A percentile compares a stretch with the other conserved stretches of the same genome.
Evolutionary conservation across 2,329 filamentous ascomycete genomes (phyloP).

Genomic region (Cladosporium sp.): DNA sequence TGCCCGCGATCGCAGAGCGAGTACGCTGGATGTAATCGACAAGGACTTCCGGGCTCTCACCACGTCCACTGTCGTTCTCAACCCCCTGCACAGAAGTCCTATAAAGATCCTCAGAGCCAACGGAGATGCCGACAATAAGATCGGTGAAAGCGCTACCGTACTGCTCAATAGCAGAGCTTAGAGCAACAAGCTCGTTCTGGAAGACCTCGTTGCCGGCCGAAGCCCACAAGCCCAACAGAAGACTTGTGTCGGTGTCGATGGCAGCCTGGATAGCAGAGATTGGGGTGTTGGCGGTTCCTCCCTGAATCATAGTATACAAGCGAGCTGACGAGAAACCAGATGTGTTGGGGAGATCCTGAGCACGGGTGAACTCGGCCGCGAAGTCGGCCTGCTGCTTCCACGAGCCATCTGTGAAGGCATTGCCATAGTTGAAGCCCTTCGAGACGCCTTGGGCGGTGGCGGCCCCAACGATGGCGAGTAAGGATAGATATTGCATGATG

Average conservation of each 20-base stretch:
- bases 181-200: constrained; percentile 71
- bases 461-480: constrained; percentile 40
- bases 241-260: constrained; percentile 72
- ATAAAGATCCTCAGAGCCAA: constrained; percentile 76
- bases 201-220: constrained; percentile 50
- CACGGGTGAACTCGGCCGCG: constrained; percentile 67
- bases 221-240: constrained; percentile 83
- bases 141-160: constrained; percentile 64
- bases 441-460: constrained; percentile 28
- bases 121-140: constrained; percentile 72
- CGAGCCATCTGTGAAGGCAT: constrained; percentile 59
- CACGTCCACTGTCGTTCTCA: constrained; percentile 61
- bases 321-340: constrained; percentile 68
- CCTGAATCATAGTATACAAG: constrained; percentile 76
- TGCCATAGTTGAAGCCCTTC: constrained; percentile 75
- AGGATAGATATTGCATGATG: constrained; percentile 7
- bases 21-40: constrained; percentile 70
- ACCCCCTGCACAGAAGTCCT: constrained; percentile 69
- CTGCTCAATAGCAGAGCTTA: constrained; percentile 66
- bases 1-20: constrained; percentile 62
- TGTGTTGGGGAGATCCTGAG: constrained; percentile 64
- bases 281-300: constrained; percentile 61
- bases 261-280: constrained; percentile 76
- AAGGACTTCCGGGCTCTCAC: constrained; percentile 62
- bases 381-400: constrained; percentile 65